These are phyloP conservation scores for Naganishia kalamii DNA, from an alignment of 768 basidiomycete species.

Conservation along the genomic window DNA sequence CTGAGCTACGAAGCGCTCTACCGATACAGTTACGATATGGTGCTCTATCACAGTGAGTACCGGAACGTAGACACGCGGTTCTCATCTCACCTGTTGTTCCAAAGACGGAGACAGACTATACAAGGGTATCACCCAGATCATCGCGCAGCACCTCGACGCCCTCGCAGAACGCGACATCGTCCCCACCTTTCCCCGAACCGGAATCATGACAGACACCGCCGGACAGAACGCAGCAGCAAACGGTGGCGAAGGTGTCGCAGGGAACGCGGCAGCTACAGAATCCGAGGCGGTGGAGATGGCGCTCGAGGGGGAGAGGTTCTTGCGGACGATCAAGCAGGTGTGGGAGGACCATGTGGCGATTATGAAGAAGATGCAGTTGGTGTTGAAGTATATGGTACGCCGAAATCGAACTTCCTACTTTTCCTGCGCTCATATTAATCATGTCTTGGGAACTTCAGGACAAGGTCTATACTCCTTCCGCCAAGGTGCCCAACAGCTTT, in stretches of 20 bases:
- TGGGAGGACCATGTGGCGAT: conserved; percentile 92
- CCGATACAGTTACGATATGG: conserved; percentile 89
- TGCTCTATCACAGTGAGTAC: conserved; percentile 60
- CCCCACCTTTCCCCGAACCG: conserved; percentile 68
- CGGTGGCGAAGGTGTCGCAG: neutral
- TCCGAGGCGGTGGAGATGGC: conserved; percentile 65
- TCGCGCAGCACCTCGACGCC: conserved; percentile 72
- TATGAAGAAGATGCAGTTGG: conserved; percentile 79
- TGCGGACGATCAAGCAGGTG: conserved; percentile 73
- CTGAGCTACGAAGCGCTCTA: conserved; percentile 91
- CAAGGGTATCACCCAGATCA: conserved; percentile 69
- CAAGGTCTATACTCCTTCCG: conserved; percentile 71
- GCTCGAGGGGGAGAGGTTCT: conserved; percentile 74
- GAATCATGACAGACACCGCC: conserved; percentile 40
- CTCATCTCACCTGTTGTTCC: neutral
- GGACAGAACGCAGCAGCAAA: neutral
- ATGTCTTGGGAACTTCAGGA: conserved; percentile 58
- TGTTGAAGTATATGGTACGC: conserved; percentile 92
- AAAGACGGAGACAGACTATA: conserved; percentile 73
- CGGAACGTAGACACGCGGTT: too few relatives aligned
- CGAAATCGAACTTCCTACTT: neutral
- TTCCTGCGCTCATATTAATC: neutral
- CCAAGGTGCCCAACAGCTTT: conserved; percentile 70
- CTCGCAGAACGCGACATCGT: conserved; percentile 70
- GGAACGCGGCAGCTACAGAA: neutral